Conservation (phyloP, 371 early-diverging fungal species). For the Pancytospora philotis region DNA sequence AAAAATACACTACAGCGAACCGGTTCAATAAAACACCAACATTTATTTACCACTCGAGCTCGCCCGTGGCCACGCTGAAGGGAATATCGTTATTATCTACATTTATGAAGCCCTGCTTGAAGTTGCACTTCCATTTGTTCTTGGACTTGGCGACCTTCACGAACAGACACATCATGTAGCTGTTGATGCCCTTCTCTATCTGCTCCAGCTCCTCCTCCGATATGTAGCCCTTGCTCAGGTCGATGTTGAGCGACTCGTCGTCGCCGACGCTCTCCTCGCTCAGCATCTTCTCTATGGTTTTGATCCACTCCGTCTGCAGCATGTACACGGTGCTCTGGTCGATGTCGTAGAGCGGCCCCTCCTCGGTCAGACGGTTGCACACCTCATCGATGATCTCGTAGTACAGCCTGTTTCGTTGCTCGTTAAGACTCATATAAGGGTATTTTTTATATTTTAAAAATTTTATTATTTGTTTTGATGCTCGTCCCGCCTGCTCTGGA, state of each 20-base stretch:
- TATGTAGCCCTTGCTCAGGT: background rate
- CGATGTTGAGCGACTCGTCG: background rate
- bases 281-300: slow-evolving; percentile 32
- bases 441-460: background rate
- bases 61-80: slow-evolving; percentile 58
- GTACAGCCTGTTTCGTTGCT: slow-evolving; percentile 43
- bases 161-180: slow-evolving; percentile 59
- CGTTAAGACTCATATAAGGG: slow-evolving; percentile 50
- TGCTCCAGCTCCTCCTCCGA: slow-evolving; percentile 18
- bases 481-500: slow-evolving; percentile 43
- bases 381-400: slow-evolving; percentile 51
- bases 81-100: slow-evolving; percentile 56
- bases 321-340: slow-evolving; percentile 28
- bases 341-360: slow-evolving; percentile 16
- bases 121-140: slow-evolving; percentile 56
- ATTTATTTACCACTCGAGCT: slow-evolving; percentile 59
- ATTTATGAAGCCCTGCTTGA: slow-evolving; percentile 60
- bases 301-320: slow-evolving; percentile 46
- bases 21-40: too few relatives aligned
- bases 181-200: slow-evolving; percentile 30
- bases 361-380: slow-evolving; percentile 13
- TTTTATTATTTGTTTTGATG: slow-evolving; percentile 23
- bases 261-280: background rate
- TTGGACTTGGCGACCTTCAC: slow-evolving; percentile 58
- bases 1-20: too few relatives aligned